Evolutionary conservation across 345 rosid species (phyloP).

Genomic region (Corymbia maculata): DNA sequence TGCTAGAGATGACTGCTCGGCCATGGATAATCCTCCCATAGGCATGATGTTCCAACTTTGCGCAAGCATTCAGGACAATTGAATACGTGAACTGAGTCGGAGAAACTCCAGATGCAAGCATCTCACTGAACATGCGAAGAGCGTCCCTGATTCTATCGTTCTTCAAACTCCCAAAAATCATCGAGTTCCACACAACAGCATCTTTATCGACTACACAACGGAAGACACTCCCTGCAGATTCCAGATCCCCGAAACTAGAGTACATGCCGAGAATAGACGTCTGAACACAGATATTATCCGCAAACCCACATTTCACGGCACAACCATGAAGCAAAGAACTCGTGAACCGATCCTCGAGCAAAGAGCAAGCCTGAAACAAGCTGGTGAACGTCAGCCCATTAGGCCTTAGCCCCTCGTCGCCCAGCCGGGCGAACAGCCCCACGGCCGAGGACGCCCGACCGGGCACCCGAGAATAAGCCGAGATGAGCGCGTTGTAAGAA

Average conservation of each 20-base stretch:
- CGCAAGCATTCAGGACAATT: constrained; percentile 57
- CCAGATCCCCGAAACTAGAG: constrained; percentile 51
- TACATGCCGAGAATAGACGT: constrained; percentile 78
- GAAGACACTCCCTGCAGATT: constrained; percentile 45
- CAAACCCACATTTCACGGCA: constrained; percentile 38
- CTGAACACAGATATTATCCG: constrained; percentile 40
- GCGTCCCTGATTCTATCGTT: constrained; percentile 43
- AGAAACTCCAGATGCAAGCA: constrained; percentile 42
- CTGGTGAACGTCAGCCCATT: constrained; percentile 63
- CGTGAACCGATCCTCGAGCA: constrained; percentile 31
- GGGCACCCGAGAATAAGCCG: constrained; percentile 54
- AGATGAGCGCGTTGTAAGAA: constrained; percentile 53
- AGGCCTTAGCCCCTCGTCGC: constrained; percentile 34
- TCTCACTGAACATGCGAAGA: constrained; percentile 23
- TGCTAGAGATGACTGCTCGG: constrained; percentile 26
- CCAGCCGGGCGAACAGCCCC: constrained; percentile 24
- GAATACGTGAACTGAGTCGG: constrained; percentile 69
- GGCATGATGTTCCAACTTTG: constrained; percentile 32
- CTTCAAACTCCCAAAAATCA: constrained; percentile 61
- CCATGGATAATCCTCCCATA: constrained; percentile 50
- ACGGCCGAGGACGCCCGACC: constrained; percentile 17
- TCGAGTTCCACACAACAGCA: constrained; percentile 65
- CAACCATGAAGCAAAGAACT: constrained; percentile 48
- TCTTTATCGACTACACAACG: constrained; percentile 37
- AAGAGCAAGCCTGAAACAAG: constrained; percentile 51